These are phyloP conservation scores for Prinsepia uniflora DNA, from an alignment of 306 rosid genomes.

Conservation along the genomic window DNA sequence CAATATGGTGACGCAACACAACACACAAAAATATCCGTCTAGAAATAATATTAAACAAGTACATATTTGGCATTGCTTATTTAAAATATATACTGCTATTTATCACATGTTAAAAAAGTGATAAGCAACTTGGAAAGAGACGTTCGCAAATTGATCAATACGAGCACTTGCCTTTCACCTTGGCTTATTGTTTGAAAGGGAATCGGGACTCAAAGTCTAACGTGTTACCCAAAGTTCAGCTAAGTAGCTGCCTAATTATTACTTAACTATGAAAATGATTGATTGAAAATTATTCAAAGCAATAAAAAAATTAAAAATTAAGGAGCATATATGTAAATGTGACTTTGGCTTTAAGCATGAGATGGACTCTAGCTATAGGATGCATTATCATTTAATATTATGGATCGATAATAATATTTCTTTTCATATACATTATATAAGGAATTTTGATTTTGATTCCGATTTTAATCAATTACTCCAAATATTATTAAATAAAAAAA, in stretches of 20 bases:
- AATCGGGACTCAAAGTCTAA: conserved; percentile 10
- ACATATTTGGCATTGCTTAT: conserved; percentile 11
- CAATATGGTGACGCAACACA: not conserved
- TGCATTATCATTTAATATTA: no score
- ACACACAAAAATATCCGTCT: not conserved
- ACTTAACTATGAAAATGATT: conserved; percentile 8
- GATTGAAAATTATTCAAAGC: not conserved
- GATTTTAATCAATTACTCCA: no score
- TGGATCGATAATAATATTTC: no score
- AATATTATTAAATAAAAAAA: no score
- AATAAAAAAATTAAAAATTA: not conserved
- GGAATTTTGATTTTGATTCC: no score
- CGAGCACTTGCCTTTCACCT: conserved; percentile 11
- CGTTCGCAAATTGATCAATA: conserved; percentile 24
- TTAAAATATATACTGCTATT: no score
- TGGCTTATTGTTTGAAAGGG: not conserved
- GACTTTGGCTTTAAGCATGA: not conserved
- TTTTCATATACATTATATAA: no score
- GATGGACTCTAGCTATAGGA: not conserved
- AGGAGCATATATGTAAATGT: not conserved
- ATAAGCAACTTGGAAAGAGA: conserved; percentile 16
- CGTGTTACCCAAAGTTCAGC: not conserved
- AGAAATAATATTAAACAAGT: not conserved
- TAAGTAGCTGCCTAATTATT: conserved; percentile 13
- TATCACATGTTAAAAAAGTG: not conserved